phyloP scores from a whole-genome alignment of 306 rosid species.

The Datisca glomerata region DNA sequence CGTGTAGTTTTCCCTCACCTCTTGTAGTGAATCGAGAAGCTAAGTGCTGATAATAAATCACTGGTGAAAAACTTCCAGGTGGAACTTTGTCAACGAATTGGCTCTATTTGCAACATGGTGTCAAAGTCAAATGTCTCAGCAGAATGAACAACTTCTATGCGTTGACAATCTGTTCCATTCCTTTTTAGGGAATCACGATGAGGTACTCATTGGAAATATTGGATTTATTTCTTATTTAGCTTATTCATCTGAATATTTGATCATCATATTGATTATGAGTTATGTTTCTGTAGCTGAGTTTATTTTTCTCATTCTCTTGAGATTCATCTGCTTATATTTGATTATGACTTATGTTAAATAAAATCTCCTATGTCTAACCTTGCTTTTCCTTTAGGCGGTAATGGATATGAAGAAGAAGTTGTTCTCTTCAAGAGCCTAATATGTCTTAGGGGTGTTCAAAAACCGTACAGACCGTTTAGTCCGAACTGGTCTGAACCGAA shows the following conservation, averaged over 20 bases:
- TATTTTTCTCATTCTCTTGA: background rate
- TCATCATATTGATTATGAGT: background rate
- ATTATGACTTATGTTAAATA: no score
- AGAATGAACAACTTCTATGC: constrained; percentile 64
- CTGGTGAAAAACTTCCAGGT: constrained; percentile 60
- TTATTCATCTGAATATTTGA: background rate
- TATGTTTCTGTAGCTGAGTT: background rate
- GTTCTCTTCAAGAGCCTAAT: constrained; percentile 38
- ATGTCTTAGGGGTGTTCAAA: no score
- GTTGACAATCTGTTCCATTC: constrained; percentile 59
- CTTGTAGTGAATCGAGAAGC: no score
- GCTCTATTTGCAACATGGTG: constrained; percentile 63
- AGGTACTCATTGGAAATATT: constrained; percentile 26
- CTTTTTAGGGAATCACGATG: constrained; percentile 50
- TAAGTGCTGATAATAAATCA: constrained; percentile 54
- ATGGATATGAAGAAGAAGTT: constrained; percentile 53
- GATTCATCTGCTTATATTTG: background rate
- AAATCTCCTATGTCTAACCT: background rate
- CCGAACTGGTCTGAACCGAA: no score
- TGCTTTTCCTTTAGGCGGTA: constrained; percentile 34
- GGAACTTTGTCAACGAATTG: constrained; percentile 56
- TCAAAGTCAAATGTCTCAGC: constrained; percentile 47
- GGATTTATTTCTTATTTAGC: background rate
- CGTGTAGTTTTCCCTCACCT: no score
- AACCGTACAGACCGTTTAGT: no score